Percentiles rank a stretch among this genome's conserved stretches.
phyloP scores from a whole-genome alignment of 2,329 filamentous ascomycete species.

The Diplodia mutila region DNA sequence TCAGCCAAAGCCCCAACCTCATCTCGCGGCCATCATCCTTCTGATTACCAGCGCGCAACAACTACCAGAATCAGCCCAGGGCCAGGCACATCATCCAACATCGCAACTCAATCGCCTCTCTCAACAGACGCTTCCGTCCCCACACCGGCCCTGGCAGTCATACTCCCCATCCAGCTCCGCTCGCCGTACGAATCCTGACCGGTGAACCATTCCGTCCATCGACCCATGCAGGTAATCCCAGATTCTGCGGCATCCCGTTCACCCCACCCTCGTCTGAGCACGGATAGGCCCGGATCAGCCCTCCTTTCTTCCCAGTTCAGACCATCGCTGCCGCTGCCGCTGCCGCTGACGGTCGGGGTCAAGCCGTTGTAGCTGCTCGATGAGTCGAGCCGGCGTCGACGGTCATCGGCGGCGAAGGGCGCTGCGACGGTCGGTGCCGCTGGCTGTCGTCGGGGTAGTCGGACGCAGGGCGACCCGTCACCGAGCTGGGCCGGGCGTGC shows the following conservation, averaged over 20 bases:
- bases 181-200: conserved; percentile 40
- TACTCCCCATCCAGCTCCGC: conserved; percentile 34
- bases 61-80: not conserved
- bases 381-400: conserved; percentile 34
- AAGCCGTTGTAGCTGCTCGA: too few species aligned
- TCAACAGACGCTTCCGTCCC: conserved; percentile 29
- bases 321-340: conserved; percentile 36
- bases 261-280: conserved; percentile 36
- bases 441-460: too few species aligned
- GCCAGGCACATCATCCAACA: too few species aligned
- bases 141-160: conserved; percentile 27
- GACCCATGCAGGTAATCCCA: too few species aligned
- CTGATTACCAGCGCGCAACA: not conserved
- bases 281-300: conserved; percentile 35
- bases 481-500: too few species aligned
- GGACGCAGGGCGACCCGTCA: too few species aligned
- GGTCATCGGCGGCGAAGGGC: conserved; percentile 39
- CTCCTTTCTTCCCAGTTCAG: conserved; percentile 36
- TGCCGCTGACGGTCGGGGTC: conserved; percentile 43
- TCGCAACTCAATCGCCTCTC: not conserved
- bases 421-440: too few species aligned
- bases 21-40: not conserved
- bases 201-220: too few species aligned
- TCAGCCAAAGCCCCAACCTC: not conserved
- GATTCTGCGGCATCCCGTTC: conserved; percentile 41